Base-by-base conservation (phyloP, 2,329 filamentous ascomycete species). In the Cadophora sp. region DNA sequence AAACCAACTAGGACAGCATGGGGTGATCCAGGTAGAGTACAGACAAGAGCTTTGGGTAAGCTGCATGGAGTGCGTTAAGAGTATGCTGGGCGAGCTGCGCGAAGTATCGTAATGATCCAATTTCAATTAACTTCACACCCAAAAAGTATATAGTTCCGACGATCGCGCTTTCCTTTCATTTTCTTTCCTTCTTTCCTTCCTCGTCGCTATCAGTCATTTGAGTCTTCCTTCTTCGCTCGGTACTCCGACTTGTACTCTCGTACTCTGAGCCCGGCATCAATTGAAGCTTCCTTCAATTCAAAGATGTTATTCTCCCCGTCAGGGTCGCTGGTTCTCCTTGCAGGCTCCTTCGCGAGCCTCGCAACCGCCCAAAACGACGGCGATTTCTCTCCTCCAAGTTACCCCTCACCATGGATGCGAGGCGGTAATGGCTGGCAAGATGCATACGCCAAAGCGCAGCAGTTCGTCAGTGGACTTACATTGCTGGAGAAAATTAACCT, bases 401-500 rank as follows among this genome's bases (percentile, higher is more conserved):
- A 78, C 66, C 77, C 77, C 51, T 76, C 76, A 4, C 77, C 77
- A 2, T 79, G 77, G 77, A 77, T 77, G 74, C 65, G 72, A 40
- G 75, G 76, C 27, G 75, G 74, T 0, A 73, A 75, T 64, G 74
- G 72, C 3, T 95, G 92, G 92, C 82, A 82, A 31, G 86, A 87
- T 43, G 92, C 91, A 73, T 95, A 94, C 75, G 80, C 81, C 63
- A 93, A 91, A 76, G 92, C 92, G 0, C 85, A 89, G 68, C 79
- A 82, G 3, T 80, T 94, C 27, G 92, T 95, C 19, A 86, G 87
- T 68, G 85, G 87, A 59, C 92, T 95, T 87, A 94, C 91, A 0
- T 79, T 95, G 65, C 91, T 91, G 1, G 92, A 95, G 78, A 95
- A 95, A 81, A 93, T 98, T 80, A 98, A 98, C 79, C 80, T 99